Evolutionary conservation across 257 asterid genomes (phyloP).

Genomic region (Fraxinus americana): DNA sequence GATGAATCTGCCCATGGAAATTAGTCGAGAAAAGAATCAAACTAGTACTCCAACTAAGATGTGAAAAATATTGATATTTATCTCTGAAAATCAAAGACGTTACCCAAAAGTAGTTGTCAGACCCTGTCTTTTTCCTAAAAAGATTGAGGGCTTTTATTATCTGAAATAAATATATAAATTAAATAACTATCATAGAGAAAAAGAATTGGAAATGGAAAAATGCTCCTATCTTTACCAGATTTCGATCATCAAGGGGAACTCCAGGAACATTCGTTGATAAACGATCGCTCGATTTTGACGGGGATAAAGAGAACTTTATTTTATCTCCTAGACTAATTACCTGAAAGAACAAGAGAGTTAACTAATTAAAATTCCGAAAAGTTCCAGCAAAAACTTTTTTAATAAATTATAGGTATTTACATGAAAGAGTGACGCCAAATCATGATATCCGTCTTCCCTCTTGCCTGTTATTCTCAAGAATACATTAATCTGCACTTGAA

Average conservation of each 20-base stretch:
- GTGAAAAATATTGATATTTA: background rate
- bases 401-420: conserved; percentile 43
- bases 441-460: conserved; percentile 82
- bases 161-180: conserved; percentile 47
- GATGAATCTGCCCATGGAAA: conserved; percentile 64
- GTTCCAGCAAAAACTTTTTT: background rate
- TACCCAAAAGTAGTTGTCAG: conserved; percentile 84
- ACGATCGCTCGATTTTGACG: conserved; percentile 76
- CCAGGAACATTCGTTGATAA: conserved; percentile 81
- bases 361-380: conserved; percentile 5
- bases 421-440: conserved; percentile 89
- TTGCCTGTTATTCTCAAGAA: conserved; percentile 77
- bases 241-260: conserved; percentile 79
- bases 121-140: conserved; percentile 85
- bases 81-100: background rate
- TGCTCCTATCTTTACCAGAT: conserved; percentile 55
- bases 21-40: conserved; percentile 11
- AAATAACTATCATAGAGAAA: background rate
- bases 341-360: conserved; percentile 45
- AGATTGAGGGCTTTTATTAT: conserved; percentile 96
- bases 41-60: background rate
- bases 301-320: conserved; percentile 81
- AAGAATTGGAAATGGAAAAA: conserved; percentile 8
- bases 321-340: conserved; percentile 92
- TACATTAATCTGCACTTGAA: conserved; percentile 58